Evolutionary conservation across 1,139 yeast species (phyloP).

Genomic region (Kodamaea suecica): DNA sequence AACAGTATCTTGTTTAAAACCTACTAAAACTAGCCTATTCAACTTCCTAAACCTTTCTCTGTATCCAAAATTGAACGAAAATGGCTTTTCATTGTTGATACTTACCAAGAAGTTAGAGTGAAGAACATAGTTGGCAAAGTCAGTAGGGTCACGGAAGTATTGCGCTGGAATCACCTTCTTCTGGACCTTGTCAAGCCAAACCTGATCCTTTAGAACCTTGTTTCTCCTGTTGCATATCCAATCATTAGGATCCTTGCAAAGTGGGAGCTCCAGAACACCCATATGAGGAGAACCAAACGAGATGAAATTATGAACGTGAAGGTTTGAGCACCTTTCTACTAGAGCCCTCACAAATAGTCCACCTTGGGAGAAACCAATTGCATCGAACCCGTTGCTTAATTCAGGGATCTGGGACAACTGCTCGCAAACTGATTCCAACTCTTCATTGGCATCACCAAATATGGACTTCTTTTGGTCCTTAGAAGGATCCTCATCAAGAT

Average conservation of each 20-base stretch:
- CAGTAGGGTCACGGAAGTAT: conserved; percentile 58
- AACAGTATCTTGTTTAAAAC: conserved; percentile 61
- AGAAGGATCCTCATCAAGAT: conserved; percentile 45
- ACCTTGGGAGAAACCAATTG: conserved; percentile 81
- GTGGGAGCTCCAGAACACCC: conserved; percentile 70
- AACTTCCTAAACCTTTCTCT: conserved; percentile 39
- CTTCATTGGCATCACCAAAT: conserved; percentile 56
- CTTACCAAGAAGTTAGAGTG: conserved; percentile 58
- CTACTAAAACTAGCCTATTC: conserved; percentile 55
- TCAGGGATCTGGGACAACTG: conserved; percentile 39
- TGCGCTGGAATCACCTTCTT: conserved; percentile 66
- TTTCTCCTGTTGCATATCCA: conserved; percentile 63
- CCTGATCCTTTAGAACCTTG: conserved; percentile 52
- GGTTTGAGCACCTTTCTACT: conserved; percentile 51
- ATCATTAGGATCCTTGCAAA: conserved; percentile 50
- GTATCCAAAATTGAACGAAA: conserved; percentile 31
- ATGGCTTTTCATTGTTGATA: conserved; percentile 58
- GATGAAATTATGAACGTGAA: conserved; percentile 52
- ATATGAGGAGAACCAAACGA: conserved; percentile 84
- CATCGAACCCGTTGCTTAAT: conserved; percentile 59
- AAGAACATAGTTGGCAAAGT: conserved; percentile 46
- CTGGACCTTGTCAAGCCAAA: conserved; percentile 61
- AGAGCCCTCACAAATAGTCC: conserved; percentile 70
- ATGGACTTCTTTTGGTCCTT: conserved; percentile 55
- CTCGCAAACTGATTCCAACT: conserved; percentile 36